These are phyloP conservation scores for Syzygium syzygioides DNA, from an alignment of 441 rosid species.

Conservation along the genomic window DNA sequence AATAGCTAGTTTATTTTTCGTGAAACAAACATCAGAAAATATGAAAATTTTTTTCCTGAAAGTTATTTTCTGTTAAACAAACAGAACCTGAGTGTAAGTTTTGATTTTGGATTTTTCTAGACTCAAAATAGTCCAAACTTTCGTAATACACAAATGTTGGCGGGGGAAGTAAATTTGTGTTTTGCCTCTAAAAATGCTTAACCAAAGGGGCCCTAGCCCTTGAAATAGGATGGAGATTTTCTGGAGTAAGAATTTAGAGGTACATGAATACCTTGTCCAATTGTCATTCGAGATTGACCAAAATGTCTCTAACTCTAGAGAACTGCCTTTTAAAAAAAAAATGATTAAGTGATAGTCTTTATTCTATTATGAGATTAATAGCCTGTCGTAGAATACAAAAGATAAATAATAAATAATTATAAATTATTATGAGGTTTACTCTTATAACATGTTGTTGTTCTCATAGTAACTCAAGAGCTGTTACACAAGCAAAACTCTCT, in stretches of 20 bases:
- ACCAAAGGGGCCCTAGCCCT: background rate
- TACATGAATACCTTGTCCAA: background rate
- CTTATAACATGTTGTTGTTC: too few species aligned
- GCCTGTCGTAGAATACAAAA: too few species aligned
- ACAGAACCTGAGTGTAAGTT: background rate
- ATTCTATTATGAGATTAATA: too few species aligned
- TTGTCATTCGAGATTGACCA: background rate
- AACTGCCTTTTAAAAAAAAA: background rate
- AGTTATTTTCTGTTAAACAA: too few species aligned
- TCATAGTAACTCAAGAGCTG: too few species aligned
- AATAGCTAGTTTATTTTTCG: too few species aligned
- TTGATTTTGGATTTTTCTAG: background rate
- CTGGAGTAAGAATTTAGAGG: background rate
- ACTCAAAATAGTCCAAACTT: background rate
- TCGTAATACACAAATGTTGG: background rate
- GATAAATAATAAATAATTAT: too few species aligned
- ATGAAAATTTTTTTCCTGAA: too few species aligned
- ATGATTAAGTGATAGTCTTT: too few species aligned
- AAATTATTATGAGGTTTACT: too few species aligned
- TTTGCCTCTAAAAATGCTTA: background rate
- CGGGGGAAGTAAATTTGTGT: background rate
- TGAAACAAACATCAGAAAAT: too few species aligned
- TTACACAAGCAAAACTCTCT: too few species aligned
- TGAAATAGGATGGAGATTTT: background rate
- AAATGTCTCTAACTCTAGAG: background rate